These are phyloP conservation scores for Strobilomyces dryophilus DNA, from an alignment of 768 basidiomycete species.

Conservation along the genomic window DNA sequence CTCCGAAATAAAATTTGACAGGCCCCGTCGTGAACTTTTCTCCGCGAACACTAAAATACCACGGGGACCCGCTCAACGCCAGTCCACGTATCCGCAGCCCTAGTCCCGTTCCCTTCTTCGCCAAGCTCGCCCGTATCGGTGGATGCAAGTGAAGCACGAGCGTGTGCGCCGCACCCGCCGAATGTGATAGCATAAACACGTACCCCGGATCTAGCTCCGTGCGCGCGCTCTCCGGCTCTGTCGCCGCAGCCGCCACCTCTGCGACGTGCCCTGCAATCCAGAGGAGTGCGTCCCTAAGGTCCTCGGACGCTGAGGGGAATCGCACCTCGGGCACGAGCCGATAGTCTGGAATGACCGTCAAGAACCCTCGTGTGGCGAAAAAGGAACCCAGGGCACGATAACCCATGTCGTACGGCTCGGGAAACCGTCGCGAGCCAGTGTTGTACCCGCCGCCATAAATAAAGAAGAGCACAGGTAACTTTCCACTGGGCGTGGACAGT, in stretches of 20 bases:
- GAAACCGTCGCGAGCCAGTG: slow-evolving; percentile 44
- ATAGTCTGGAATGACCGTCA: slow-evolving; percentile 68
- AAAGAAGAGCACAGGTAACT: slow-evolving; percentile 55
- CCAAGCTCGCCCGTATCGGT: slow-evolving; percentile 30
- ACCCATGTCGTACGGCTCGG: slow-evolving; percentile 44
- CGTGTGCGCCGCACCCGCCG: slow-evolving; percentile 53
- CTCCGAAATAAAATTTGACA: slow-evolving; percentile 32
- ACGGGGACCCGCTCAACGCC: slow-evolving; percentile 45
- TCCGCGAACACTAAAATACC: slow-evolving; percentile 31
- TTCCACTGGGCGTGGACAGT: slow-evolving; percentile 21
- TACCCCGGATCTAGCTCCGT: slow-evolving; percentile 36
- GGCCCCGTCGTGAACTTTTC: slow-evolving; percentile 24
- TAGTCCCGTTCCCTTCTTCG: slow-evolving; percentile 18
- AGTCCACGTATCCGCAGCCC: slow-evolving; percentile 37
- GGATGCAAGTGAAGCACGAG: slow-evolving; percentile 31
- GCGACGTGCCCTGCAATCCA: slow-evolving; percentile 44
- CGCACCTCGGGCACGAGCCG: slow-evolving; percentile 53
- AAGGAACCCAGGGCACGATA: slow-evolving; percentile 59
- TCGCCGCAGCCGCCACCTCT: slow-evolving; percentile 13
- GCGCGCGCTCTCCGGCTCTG: slow-evolving; percentile 1
- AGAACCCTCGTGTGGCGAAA: slow-evolving; percentile 55
- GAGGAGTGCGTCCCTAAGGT: slow-evolving; percentile 54
- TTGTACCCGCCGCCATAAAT: slow-evolving; percentile 65
- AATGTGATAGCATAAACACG: slow-evolving; percentile 55
- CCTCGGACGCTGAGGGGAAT: slow-evolving; percentile 54